A percentile compares a stretch with the other conserved stretches of the same genome.
Evolutionary conservation across 108 stramenopile species (phyloP).

Genomic region (Nitzschia palea): DNA sequence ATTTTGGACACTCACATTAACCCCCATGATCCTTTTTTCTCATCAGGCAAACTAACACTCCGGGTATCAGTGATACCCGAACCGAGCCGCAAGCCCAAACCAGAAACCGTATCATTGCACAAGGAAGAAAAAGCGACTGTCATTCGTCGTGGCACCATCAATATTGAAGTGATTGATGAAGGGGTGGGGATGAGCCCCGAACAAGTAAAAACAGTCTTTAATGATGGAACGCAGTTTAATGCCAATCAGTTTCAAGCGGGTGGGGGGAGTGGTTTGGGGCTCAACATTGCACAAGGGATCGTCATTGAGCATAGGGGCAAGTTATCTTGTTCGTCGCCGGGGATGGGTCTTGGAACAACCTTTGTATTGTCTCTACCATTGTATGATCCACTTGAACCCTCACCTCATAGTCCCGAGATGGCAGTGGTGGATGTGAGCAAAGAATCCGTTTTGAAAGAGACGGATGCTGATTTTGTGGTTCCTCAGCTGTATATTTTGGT

Average conservation of each 20-base stretch:
- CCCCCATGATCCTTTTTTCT: too few relatives aligned
- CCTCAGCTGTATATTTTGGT: constrained; percentile 11
- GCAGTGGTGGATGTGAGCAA: neutral
- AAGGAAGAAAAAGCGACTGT: neutral
- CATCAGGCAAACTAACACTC: too few relatives aligned
- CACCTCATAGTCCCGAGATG: neutral
- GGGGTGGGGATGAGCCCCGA: constrained; percentile 58
- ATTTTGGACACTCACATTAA: too few relatives aligned
- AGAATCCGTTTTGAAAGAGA: neutral
- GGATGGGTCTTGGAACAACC: constrained; percentile 47
- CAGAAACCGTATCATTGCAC: too few relatives aligned
- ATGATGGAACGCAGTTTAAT: constrained; percentile 66
- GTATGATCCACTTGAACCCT: constrained; percentile 12
- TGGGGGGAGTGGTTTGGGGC: constrained; percentile 66
- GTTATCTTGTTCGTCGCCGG: constrained; percentile 42
- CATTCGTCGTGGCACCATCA: constrained; percentile 38
- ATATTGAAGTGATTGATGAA: constrained; percentile 43
- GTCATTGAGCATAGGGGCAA: constrained; percentile 57
- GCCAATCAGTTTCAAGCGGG: constrained; percentile 64
- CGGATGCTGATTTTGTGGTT: neutral
- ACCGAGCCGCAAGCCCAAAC: too few relatives aligned
- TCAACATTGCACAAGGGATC: constrained; percentile 65
- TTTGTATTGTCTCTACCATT: constrained; percentile 54
- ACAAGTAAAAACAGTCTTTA: constrained; percentile 47
- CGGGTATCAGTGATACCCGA: too few relatives aligned